These are phyloP conservation scores for Pholiota adiposa DNA, from an alignment of 1,284 basidiomycete species.

Conservation along the genomic window DNA sequence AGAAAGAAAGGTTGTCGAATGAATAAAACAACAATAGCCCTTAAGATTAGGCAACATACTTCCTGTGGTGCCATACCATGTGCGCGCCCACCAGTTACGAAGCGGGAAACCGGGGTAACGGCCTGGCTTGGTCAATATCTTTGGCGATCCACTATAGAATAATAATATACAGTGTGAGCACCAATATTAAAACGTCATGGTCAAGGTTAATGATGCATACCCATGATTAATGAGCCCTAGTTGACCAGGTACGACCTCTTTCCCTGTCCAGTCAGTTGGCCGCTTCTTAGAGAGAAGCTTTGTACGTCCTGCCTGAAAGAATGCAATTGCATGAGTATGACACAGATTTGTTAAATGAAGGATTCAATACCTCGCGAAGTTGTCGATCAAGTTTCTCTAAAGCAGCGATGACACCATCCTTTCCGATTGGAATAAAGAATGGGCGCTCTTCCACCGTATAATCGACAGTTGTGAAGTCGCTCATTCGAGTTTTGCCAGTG, in stretches of 20 bases:
- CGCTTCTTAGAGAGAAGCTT: slow-evolving; percentile 51
- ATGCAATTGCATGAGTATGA: slow-evolving; percentile 15
- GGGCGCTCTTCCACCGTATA: slow-evolving; percentile 52
- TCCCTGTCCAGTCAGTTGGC: slow-evolving; percentile 71
- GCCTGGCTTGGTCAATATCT: slow-evolving; percentile 70
- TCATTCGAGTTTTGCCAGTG: slow-evolving; percentile 18
- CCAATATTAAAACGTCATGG: not conserved
- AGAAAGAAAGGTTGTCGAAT: slow-evolving; percentile 7
- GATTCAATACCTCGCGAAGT: slow-evolving; percentile 46
- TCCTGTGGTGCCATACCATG: slow-evolving; percentile 68
- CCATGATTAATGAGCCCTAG: slow-evolving; percentile 76
- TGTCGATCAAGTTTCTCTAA: slow-evolving; percentile 67
- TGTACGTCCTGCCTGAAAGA: slow-evolving; percentile 51
- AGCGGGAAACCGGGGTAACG: slow-evolving; percentile 77
- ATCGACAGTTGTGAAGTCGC: slow-evolving; percentile 40
- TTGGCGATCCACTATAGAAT: slow-evolving; percentile 62
- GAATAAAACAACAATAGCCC: not conserved
- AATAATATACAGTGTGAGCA: not conserved
- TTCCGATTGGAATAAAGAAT: slow-evolving; percentile 70
- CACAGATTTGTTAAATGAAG: not conserved
- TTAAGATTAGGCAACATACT: slow-evolving; percentile 44
- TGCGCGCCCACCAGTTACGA: slow-evolving; percentile 81
- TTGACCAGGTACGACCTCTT: slow-evolving; percentile 66
- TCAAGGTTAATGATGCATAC: slow-evolving; percentile 24
- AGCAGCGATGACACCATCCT: slow-evolving; percentile 65